A percentile compares a stretch with the other conserved stretches of the same genome.
Evolutionary conservation across 2,329 filamentous ascomycete species (phyloP).

Genomic region (Diaporthe destruens): DNA sequence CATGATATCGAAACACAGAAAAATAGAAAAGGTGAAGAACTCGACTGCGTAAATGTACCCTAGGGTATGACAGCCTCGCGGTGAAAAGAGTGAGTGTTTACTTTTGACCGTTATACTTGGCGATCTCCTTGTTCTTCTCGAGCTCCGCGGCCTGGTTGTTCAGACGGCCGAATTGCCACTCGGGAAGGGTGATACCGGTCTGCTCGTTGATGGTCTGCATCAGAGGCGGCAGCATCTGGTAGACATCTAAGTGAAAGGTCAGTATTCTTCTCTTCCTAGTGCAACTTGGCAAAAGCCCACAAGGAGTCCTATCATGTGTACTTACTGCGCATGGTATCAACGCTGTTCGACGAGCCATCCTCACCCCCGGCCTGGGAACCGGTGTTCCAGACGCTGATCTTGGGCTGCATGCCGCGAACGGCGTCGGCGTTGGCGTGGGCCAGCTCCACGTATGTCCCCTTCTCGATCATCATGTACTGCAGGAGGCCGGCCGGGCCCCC

Average conservation of each 20-base stretch:
- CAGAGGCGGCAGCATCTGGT: conserved; percentile 86
- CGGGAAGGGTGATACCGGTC: conserved; percentile 83
- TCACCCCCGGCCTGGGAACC: conserved; percentile 63
- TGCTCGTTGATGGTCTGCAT: conserved; percentile 90
- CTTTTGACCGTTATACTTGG: conserved; percentile 43
- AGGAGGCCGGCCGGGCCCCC: conserved; percentile 83
- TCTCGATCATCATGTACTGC: conserved; percentile 90
- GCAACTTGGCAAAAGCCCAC: no score
- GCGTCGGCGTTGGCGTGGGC: conserved; percentile 83
- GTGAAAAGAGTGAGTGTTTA: neutral
- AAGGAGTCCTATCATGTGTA: neutral
- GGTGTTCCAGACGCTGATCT: conserved; percentile 93
- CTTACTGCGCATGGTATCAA: conserved; percentile 75
- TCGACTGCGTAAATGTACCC: neutral
- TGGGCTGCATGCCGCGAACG: conserved; percentile 82
- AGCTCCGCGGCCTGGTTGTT: conserved; percentile 50
- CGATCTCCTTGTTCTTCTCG: conserved; percentile 58
- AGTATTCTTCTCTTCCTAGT: neutral
- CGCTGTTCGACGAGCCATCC: conserved; percentile 52
- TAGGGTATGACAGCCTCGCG: neutral
- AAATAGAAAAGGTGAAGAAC: neutral
- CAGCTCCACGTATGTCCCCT: conserved; percentile 81
- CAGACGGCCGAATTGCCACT: conserved; percentile 76
- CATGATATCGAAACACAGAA: neutral
- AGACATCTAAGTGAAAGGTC: conserved; percentile 65